Conservation (phyloP, 1,284 basidiomycete species). For the Golubevia sp. region DNA sequence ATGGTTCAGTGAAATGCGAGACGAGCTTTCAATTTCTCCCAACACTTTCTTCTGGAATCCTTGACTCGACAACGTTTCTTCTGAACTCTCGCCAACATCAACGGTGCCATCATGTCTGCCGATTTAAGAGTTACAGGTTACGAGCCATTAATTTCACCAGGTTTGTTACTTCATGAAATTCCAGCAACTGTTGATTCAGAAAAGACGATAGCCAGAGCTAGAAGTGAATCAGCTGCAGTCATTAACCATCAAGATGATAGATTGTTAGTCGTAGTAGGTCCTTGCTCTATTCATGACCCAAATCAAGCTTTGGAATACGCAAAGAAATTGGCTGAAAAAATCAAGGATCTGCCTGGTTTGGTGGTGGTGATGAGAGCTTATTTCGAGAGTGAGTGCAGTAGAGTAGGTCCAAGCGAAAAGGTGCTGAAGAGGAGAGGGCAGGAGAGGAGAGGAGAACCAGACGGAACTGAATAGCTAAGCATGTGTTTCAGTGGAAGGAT, state of each 20-base stretch:
- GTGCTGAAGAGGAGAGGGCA: too few relatives aligned
- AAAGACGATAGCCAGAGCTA: conserved; percentile 42
- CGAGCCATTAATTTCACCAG: conserved; percentile 54
- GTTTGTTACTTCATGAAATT: conserved; percentile 49
- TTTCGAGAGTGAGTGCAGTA: conserved; percentile 69
- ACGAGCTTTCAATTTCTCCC: too few relatives aligned
- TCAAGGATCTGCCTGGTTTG: conserved; percentile 73
- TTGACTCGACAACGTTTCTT: too few relatives aligned
- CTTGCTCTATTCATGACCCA: conserved; percentile 91
- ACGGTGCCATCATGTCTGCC: too few relatives aligned
- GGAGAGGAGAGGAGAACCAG: too few relatives aligned
- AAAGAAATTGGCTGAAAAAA: conserved; percentile 51
- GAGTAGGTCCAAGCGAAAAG: too few relatives aligned
- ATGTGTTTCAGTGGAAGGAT: too few relatives aligned
- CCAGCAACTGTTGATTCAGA: conserved; percentile 39
- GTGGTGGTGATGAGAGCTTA: conserved; percentile 95
- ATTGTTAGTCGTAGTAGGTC: conserved; percentile 68
- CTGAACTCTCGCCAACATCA: too few relatives aligned
- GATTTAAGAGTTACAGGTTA: conserved; percentile 55
- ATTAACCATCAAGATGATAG: conserved; percentile 57
- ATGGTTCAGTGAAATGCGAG: too few relatives aligned
- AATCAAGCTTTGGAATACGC: conserved; percentile 91
- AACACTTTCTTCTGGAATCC: too few relatives aligned
- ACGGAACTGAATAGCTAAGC: too few relatives aligned
- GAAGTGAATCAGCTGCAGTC: conserved; percentile 36